Evolutionary conservation across 1,139 yeast species (phyloP), one percentile per base, ranked within the genome.

Genomic region (Candida glucosophila): DNA sequence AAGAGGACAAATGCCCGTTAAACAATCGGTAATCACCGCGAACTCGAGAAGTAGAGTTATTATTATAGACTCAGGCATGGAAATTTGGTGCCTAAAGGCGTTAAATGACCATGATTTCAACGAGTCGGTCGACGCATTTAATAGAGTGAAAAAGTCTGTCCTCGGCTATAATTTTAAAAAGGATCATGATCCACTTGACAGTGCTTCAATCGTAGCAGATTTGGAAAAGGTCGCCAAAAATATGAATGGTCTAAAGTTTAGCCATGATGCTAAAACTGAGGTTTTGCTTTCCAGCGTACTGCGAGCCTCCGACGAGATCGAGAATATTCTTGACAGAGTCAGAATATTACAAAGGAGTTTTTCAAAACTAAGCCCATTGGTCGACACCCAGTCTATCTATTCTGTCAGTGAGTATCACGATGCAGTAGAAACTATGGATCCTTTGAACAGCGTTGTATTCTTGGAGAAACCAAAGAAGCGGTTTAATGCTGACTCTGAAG

Each of bases 21-120:
- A 71, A 28, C 68, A 80, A 24, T 76, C 94, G 6, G 82, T 81
- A 14, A 74, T 90, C 3, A 74, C 92, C 31, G 96, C 94, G 2
- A 77, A 79, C 40, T 65, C 74, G 16, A 69, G 70, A 28, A 71
- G 73, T 15, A 58, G 73, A 27, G 81, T 81, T 40, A 75, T 90
- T 25, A 77, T 80, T 28, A 69, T 90, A 35, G 97, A 90, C 49
- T 85, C 96, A 0, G 98, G 98, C 3, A 78, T 90, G 77, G 98
- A 90, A 48, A 76, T 83, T 10, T 90, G 98, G 98, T 76, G 74
- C 25, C 60, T 90, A 36, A 81, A 80, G 41, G 83, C 96, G 1
- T 55, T 67, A 22, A 73, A 67, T 29, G 52, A 52, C 10, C 60
- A 64, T 4, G 90, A 82, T 38, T 90, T 86, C 64, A 67, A 72